phyloP scores from a whole-genome alignment of 305 asterid species.

The Caryopteris hybrid region DNA sequence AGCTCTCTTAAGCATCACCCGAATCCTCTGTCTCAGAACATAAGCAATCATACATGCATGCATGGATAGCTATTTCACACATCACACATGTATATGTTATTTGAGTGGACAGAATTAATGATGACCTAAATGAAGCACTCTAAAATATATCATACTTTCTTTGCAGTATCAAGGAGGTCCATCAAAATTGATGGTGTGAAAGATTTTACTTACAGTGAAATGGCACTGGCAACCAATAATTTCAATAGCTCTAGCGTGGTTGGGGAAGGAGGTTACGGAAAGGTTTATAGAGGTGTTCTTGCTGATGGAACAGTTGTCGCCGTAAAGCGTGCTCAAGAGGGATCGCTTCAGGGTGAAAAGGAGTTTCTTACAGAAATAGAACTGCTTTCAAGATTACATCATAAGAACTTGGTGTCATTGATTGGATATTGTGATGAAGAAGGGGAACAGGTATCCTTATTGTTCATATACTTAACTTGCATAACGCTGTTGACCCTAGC shows the following conservation, averaged over 20 bases:
- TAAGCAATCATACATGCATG: background rate
- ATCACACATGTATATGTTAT: background rate
- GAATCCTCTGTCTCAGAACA: background rate
- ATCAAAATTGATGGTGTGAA: constrained; percentile 73
- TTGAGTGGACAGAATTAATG: background rate
- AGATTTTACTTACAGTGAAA: constrained; percentile 56
- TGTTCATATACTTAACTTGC: background rate
- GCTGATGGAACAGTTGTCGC: constrained; percentile 68
- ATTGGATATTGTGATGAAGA: constrained; percentile 80
- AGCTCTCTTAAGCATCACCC: background rate
- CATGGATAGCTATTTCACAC: background rate
- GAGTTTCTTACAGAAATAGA: constrained; percentile 86
- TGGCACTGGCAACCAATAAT: constrained; percentile 56
- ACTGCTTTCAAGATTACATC: constrained; percentile 77
- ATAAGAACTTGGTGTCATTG: constrained; percentile 71
- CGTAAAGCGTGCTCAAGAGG: constrained; percentile 75
- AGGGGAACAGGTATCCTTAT: constrained; percentile 62
- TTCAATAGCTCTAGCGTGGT: constrained; percentile 50
- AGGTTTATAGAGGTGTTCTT: constrained; percentile 65
- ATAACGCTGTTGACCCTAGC: background rate
- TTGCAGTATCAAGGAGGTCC: constrained; percentile 61
- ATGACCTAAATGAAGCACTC: background rate
- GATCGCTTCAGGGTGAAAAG: constrained; percentile 75
- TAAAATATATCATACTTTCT: constrained; percentile 7
- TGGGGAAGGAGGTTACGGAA: constrained; percentile 87